phyloP scores from a whole-genome alignment of 139 green algal genomes.

The Micractinium sp. region DNA sequence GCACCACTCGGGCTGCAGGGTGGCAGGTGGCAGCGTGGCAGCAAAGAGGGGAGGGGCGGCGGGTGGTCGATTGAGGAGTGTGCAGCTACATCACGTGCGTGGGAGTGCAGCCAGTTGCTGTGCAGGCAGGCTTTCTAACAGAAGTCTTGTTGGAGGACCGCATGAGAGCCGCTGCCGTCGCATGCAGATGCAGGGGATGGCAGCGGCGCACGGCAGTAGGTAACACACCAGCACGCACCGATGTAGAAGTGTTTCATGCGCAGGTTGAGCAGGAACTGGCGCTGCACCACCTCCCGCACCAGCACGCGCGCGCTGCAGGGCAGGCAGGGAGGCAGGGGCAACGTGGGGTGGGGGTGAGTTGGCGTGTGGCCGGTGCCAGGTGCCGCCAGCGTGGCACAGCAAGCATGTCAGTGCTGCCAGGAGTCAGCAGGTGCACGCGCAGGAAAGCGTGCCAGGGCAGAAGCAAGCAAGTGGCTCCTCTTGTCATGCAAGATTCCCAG shows the following conservation, averaged over 20 bases:
- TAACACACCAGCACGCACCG: not conserved
- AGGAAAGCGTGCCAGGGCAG: not conserved
- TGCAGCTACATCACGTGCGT: not conserved
- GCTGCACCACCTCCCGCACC: constrained; percentile 9
- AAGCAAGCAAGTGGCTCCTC: not conserved
- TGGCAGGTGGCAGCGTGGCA: not conserved
- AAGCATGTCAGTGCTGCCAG: not conserved
- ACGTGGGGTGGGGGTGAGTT: not conserved
- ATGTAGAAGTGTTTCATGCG: constrained; percentile 28
- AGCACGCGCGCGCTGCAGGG: constrained; percentile 4
- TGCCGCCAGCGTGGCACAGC: not conserved
- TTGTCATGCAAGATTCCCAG: not conserved
- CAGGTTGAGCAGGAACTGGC: constrained; percentile 17
- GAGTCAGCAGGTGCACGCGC: not conserved
- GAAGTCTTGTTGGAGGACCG: no score
- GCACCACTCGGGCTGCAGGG: constrained; percentile 25
- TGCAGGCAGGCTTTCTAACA: no score
- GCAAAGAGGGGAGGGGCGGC: not conserved
- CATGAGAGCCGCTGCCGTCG: no score
- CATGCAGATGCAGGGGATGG: not conserved
- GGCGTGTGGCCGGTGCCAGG: not conserved
- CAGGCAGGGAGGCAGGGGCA: not conserved
- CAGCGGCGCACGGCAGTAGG: not conserved
- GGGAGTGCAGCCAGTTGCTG: not conserved
- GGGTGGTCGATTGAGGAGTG: not conserved